Percentiles rank a stretch among this genome's conserved stretches.
phyloP scores from a whole-genome alignment of 2,329 filamentous ascomycete genomes.

The Xylariaceae sp. region DNA sequence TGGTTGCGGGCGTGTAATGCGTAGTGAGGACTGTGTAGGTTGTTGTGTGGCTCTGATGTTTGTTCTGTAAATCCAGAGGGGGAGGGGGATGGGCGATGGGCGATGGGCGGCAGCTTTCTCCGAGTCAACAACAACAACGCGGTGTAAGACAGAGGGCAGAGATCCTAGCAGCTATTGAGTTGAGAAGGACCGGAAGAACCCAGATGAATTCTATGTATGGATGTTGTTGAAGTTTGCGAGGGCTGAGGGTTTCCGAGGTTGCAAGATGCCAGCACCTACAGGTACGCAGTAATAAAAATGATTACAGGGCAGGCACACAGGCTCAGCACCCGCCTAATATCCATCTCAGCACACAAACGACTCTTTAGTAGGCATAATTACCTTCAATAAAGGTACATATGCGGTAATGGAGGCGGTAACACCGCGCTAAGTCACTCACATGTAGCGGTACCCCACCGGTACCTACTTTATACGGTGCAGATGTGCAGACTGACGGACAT shows the following conservation, averaged over 20 bases:
- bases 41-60: not conserved
- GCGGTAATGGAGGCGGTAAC: too few species aligned
- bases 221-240: conserved; percentile 2
- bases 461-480: not conserved
- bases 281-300: too few species aligned
- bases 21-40: not conserved
- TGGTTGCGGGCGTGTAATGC: not conserved
- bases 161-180: not conserved
- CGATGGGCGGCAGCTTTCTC: not conserved
- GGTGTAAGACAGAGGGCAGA: not conserved
- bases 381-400: too few species aligned
- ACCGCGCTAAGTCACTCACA: not conserved
- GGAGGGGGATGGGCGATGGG: not conserved
- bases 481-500: not conserved
- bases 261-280: not conserved
- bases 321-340: not conserved
- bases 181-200: not conserved
- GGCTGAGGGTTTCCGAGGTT: not conserved
- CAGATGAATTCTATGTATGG: not conserved
- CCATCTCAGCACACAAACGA: too few species aligned
- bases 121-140: not conserved
- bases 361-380: too few species aligned
- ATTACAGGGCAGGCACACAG: not conserved
- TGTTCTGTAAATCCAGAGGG: not conserved
- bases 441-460: not conserved